phyloP scores from a whole-genome alignment of 768 basidiomycete genomes.

The Kondoa malvinella region DNA sequence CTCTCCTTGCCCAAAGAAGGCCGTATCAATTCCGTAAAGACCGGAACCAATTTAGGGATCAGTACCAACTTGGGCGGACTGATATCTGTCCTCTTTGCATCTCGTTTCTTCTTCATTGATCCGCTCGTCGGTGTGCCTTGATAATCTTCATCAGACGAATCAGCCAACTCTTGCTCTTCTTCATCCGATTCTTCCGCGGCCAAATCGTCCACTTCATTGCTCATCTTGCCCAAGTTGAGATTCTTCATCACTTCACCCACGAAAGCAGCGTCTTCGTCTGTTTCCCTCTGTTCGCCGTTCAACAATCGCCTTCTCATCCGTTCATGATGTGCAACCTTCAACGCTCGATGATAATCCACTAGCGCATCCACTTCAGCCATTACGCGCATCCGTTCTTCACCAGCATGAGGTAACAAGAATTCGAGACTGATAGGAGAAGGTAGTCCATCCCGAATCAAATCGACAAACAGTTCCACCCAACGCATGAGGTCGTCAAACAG shows the following conservation, averaged over 20 bases:
- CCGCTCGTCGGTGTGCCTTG: slow-evolving; percentile 26
- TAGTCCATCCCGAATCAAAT: slow-evolving; percentile 72
- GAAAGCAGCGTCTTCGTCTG: slow-evolving; percentile 68
- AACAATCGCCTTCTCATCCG: slow-evolving; percentile 75
- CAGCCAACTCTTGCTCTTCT: slow-evolving; percentile 28
- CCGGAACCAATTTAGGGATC: slow-evolving; percentile 63
- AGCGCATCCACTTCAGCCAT: slow-evolving; percentile 75
- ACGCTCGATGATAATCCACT: slow-evolving; percentile 78
- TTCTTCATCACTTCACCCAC: slow-evolving; percentile 66
- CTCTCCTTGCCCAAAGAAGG: slow-evolving; percentile 6
- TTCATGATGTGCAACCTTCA: slow-evolving; percentile 82
- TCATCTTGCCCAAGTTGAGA: slow-evolving; percentile 61
- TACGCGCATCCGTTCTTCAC: slow-evolving; percentile 55
- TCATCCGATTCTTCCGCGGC: slow-evolving; percentile 47
- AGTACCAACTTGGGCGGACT: slow-evolving; percentile 60
- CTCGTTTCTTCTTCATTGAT: slow-evolving; percentile 15
- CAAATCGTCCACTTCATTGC: slow-evolving; percentile 61
- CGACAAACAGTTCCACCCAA: slow-evolving; percentile 92
- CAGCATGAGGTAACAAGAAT: slow-evolving; percentile 67
- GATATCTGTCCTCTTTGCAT: slow-evolving; percentile 37
- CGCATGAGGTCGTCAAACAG: slow-evolving; percentile 85
- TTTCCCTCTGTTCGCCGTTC: slow-evolving; percentile 38
- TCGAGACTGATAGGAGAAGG: slow-evolving; percentile 62
- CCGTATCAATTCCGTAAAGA: slow-evolving; percentile 82
- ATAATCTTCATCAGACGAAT: slow-evolving; percentile 30